Percentiles rank a stretch among this genome's conserved stretches.
phyloP scores from a whole-genome alignment of 768 basidiomycete species.

The Boletus rufocinnamomeus region DNA sequence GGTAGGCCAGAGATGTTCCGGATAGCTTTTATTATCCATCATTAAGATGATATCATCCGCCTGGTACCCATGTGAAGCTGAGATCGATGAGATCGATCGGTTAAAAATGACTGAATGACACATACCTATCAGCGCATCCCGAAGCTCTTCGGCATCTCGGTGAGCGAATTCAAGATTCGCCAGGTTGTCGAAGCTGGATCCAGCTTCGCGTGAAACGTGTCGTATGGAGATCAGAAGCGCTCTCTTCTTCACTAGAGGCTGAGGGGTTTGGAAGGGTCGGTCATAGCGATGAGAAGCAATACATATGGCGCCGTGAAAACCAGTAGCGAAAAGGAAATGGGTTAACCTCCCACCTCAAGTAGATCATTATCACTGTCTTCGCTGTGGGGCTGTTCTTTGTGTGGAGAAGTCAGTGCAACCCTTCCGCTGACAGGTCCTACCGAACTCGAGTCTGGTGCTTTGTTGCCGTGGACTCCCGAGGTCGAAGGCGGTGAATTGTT shows the following conservation, averaged over 20 bases:
- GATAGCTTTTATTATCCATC: constrained; percentile 38
- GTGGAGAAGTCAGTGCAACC: background rate
- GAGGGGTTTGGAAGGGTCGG: no score
- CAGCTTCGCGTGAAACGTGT: constrained; percentile 7
- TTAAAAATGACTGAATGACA: background rate
- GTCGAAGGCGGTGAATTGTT: background rate
- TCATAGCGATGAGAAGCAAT: no score
- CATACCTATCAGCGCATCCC: constrained; percentile 21
- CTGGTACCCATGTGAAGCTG: constrained; percentile 42
- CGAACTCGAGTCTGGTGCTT: background rate
- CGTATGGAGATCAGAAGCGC: no score
- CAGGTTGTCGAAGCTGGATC: background rate
- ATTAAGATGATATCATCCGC: constrained; percentile 44
- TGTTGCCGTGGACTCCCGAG: background rate
- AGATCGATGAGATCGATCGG: background rate
- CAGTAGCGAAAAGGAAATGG: background rate
- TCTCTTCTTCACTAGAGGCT: no score
- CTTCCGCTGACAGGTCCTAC: background rate
- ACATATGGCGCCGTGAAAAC: background rate
- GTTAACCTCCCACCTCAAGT: no score
- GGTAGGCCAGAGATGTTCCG: constrained; percentile 42
- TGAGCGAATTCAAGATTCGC: constrained; percentile 21
- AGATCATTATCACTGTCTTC: no score
- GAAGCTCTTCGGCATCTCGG: constrained; percentile 19
- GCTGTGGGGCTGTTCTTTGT: background rate